Evolutionary conservation across 768 basidiomycete genomes (phyloP).

Genomic region (Hygrophorus pudorinus): DNA sequence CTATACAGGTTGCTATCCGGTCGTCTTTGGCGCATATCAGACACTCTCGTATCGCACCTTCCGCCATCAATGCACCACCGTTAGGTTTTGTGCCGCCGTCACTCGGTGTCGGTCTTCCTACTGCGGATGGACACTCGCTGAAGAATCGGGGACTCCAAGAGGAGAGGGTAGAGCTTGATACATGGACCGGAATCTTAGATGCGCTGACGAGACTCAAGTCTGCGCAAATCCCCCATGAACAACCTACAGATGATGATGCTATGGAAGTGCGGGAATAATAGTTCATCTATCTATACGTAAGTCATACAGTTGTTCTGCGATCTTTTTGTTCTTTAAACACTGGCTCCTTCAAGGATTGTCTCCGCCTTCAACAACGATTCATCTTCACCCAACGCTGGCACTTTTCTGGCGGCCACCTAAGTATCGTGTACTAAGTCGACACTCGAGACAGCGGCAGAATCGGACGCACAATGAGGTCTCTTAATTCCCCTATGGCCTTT

Average conservation of each 20-base stretch:
- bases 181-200: conserved; percentile 66
- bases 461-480: conserved; percentile 55
- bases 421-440: neutral
- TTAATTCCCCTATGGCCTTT: conserved; percentile 52
- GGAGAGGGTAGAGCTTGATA: conserved; percentile 63
- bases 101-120: conserved; percentile 66
- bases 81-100: conserved; percentile 67
- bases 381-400: conserved; percentile 28
- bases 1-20: conserved; percentile 68
- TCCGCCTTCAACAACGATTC: conserved; percentile 48
- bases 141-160: conserved; percentile 63
- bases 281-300: too few species aligned
- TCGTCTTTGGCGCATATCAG: conserved; percentile 76
- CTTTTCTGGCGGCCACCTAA: conserved; percentile 36
- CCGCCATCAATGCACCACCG: conserved; percentile 77
- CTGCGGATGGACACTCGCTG: conserved; percentile 21
- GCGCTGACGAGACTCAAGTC: conserved; percentile 36
- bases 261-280: too few species aligned
- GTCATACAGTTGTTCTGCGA: too few species aligned
- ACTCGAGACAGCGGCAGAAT: conserved; percentile 4
- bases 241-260: too few species aligned
- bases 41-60: conserved; percentile 73
- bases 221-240: neutral
- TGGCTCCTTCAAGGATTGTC: conserved; percentile 42
- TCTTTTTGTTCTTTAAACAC: too few species aligned